Evolutionary conservation across 495 filamentous ascomycete species (phyloP), one percentile per base, ranked within the genome.

Genomic region (Xylaria palmicola): DNA sequence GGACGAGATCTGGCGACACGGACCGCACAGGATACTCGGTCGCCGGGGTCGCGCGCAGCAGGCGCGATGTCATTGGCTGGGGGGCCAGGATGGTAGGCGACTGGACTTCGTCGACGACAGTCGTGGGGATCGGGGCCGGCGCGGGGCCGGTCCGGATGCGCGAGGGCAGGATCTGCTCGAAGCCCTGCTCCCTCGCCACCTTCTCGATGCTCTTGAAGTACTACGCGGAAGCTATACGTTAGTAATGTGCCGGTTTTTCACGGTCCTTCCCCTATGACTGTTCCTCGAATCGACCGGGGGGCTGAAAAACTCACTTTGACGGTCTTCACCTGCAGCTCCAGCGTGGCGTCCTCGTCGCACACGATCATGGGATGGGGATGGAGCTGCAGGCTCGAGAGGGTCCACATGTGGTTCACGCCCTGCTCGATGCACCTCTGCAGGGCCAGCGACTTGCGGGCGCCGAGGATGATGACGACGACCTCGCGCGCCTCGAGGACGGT

Each of bases 351-450:
- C 56, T 92, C 90, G 64, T 95, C 91, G 45, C 90, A 90, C 3
- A 93, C 89, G 34, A 93, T 83, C 79, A 93, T 81, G 19, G 89
- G 85, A 67, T 92, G 86, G 4, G 84, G 88, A 68, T 93, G 91
- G 63, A 93, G 67, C 72, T 95, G 91, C 58, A 95, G 78, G 27
- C 83, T 84, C 6, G 89, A 92, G 8, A 92, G 81, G 0, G 91
- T 93, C 89, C 90, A 93, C 90, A 93, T 93, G 76, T 93, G 90
- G 68, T 91, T 92, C 41, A 95, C 83, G 7, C 88, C 89, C 29
- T 86, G 86, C 69, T 95, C 91, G 30, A 95, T 85, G 64, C 89
- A 91, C 61, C 85, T 86, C 66, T 93, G 87, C 59, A 93, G 72
- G n/a, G 91, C 90, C 6, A 90, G 76, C 0, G 91, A 85, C 72